A percentile compares a stretch with the other conserved stretches of the same genome.
Conservation (phyloP, 108 stramenopile genomes). For the Skeletonema costatum region DNA sequence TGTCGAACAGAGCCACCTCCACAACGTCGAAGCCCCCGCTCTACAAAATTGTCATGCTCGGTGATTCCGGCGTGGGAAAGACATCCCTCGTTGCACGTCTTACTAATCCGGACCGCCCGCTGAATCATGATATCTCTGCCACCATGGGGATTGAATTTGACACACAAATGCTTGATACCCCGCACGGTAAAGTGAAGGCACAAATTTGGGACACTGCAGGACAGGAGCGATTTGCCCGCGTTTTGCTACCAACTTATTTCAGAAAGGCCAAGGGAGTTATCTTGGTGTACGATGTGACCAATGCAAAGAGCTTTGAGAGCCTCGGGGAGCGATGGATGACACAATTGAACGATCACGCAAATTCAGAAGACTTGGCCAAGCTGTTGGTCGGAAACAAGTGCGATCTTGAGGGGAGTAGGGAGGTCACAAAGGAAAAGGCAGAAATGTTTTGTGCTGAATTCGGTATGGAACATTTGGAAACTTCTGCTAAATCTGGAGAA, state of each 20-base stretch:
- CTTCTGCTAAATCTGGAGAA: constrained; percentile 79
- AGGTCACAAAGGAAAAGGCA: constrained; percentile 80
- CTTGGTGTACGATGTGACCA: constrained; percentile 90
- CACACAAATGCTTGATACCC: constrained; percentile 92
- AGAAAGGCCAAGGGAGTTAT: constrained; percentile 93
- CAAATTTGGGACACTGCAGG: constrained; percentile 96
- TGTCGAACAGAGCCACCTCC: constrained; percentile 77
- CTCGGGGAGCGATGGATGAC: constrained; percentile 85
- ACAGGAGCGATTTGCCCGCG: constrained; percentile 91
- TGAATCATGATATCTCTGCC: constrained; percentile 90
- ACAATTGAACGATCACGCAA: constrained; percentile 87
- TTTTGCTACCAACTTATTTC: constrained; percentile 89
- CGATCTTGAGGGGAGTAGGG: constrained; percentile 75
- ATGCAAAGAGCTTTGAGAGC: constrained; percentile 78
- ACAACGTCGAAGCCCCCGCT: constrained; percentile 87
- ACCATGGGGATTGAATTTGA: constrained; percentile 97
- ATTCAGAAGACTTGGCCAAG: constrained; percentile 80
- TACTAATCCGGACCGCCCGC: constrained; percentile 84
- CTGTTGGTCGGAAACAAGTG: constrained; percentile 89
- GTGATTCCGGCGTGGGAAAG: constrained; percentile 92
- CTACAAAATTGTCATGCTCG: constrained; percentile 94
- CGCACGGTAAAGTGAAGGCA: constrained; percentile 90
- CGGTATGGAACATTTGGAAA: constrained; percentile 89
- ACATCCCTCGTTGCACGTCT: constrained; percentile 87
- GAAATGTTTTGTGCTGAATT: constrained; percentile 80